A percentile compares a stretch with the other conserved stretches of the same genome.
Evolutionary conservation across 805 yeast species (phyloP).

Genomic region (Candida insectalens): DNA sequence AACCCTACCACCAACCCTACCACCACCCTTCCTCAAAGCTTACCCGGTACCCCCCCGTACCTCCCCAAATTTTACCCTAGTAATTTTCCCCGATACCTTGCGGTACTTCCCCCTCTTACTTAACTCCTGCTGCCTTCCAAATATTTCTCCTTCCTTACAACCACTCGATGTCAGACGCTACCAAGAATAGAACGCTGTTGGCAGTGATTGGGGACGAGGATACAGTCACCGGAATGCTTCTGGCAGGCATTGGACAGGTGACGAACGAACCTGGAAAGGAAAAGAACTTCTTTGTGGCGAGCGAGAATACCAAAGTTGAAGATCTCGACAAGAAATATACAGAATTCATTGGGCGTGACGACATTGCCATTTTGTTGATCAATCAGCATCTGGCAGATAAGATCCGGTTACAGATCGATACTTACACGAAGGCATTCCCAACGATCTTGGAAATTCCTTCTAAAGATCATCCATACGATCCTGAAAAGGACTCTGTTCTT

Average conservation of each 20-base stretch:
- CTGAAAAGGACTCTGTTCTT: slow-evolving; percentile 93
- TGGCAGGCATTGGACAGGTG: slow-evolving; percentile 93
- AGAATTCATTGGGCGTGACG: slow-evolving; percentile 70
- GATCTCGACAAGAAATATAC: slow-evolving; percentile 70
- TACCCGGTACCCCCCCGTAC: too few relatives aligned
- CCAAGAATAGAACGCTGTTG: slow-evolving; percentile 61
- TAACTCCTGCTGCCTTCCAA: too few relatives aligned
- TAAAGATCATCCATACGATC: slow-evolving; percentile 97
- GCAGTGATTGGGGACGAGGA: slow-evolving; percentile 98
- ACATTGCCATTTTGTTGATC: slow-evolving; percentile 85
- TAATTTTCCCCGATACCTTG: too few relatives aligned
- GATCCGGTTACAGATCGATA: slow-evolving; percentile 75
- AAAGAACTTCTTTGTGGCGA: slow-evolving; percentile 75
- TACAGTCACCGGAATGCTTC: slow-evolving; percentile 87
- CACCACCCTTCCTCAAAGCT: too few relatives aligned
- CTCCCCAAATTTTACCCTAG: too few relatives aligned
- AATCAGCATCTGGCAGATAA: slow-evolving; percentile 93
- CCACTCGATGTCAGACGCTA: slow-evolving; percentile 2
- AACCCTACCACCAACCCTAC: too few relatives aligned
- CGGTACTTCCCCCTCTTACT: too few relatives aligned
- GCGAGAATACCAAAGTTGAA: slow-evolving; percentile 68
- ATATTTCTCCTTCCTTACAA: too few relatives aligned
- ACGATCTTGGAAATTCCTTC: slow-evolving; percentile 96
- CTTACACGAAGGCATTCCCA: slow-evolving; percentile 85
- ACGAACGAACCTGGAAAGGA: slow-evolving; percentile 49